A percentile compares a stretch with the other conserved stretches of the same genome.
These are phyloP conservation scores for Cladosporium colombiae DNA, from an alignment of 2,329 filamentous ascomycete genomes.

Conservation along the genomic window DNA sequence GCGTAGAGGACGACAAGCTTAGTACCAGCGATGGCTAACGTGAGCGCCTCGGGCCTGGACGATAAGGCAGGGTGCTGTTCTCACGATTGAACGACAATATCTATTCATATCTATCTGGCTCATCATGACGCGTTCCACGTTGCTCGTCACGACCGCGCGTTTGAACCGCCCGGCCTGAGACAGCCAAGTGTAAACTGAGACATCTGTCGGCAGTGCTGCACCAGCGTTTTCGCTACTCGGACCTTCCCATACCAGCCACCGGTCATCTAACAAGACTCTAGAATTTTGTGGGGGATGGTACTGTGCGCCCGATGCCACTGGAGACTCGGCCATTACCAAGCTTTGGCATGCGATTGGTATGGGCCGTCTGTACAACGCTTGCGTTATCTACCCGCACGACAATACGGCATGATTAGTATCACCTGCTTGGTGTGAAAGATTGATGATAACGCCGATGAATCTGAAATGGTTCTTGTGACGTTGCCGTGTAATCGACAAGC, in stretches of 20 bases:
- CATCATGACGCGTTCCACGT: neutral
- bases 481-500: neutral
- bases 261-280: neutral
- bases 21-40: neutral
- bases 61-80: neutral
- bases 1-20: neutral
- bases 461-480: neutral
- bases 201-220: constrained; percentile 11
- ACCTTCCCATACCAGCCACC: constrained; percentile 9
- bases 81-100: neutral
- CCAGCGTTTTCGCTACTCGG: neutral
- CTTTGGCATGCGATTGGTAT: neutral
- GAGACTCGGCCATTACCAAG: neutral
- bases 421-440: neutral
- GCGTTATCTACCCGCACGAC: neutral
- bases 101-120: neutral
- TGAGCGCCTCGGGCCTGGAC: neutral
- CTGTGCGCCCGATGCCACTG: neutral
- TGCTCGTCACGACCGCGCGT: constrained; percentile 14
- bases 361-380: neutral
- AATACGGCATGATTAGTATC: neutral
- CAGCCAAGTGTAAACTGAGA: neutral
- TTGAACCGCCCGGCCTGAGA: constrained; percentile 1
- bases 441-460: neutral
- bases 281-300: neutral